Conservation (phyloP, 169 alveolate genomes). For the Plasmodium yoelii region DNA sequence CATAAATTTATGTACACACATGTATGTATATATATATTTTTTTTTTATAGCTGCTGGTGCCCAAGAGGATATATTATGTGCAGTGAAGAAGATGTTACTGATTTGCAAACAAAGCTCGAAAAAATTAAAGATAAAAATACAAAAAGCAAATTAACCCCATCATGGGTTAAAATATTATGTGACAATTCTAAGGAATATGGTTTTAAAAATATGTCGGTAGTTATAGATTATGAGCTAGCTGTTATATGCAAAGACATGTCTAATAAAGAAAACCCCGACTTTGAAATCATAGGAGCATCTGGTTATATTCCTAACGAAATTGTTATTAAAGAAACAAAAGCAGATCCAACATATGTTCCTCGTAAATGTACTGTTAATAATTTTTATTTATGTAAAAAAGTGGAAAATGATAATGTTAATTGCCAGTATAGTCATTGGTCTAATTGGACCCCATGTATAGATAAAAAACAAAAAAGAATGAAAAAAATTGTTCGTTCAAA, state of each 20-base stretch:
- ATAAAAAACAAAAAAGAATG: conserved; percentile 27
- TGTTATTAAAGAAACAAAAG: conserved; percentile 8
- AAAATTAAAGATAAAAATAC: conserved; percentile 19
- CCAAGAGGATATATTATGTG: conserved; percentile 76
- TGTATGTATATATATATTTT: not conserved
- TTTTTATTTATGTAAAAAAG: conserved; percentile 65
- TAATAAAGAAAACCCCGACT: conserved; percentile 21
- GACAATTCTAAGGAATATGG: conserved; percentile 52
- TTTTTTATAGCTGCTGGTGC: conserved; percentile 75
- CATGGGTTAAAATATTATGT: conserved; percentile 56
- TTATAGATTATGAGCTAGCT: conserved; percentile 68
- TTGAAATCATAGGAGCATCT: conserved; percentile 68
- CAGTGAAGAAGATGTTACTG: conserved; percentile 66
- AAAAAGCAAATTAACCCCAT: conserved; percentile 30
- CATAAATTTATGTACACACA: no score
- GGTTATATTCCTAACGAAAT: conserved; percentile 38
- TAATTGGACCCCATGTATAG: conserved; percentile 40
- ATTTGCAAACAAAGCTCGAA: conserved; percentile 37
- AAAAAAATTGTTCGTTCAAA: conserved; percentile 49
- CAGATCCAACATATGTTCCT: conserved; percentile 38
- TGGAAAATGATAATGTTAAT: conserved; percentile 49
- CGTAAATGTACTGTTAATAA: conserved; percentile 67
- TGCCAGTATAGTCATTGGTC: conserved; percentile 63
- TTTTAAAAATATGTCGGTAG: conserved; percentile 71
- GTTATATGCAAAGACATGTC: conserved; percentile 44